Evolutionary conservation across 2,329 filamentous ascomycete genomes (phyloP), one percentile per base, ranked within the genome.

Genomic region (Rhinocladiella similis): DNA sequence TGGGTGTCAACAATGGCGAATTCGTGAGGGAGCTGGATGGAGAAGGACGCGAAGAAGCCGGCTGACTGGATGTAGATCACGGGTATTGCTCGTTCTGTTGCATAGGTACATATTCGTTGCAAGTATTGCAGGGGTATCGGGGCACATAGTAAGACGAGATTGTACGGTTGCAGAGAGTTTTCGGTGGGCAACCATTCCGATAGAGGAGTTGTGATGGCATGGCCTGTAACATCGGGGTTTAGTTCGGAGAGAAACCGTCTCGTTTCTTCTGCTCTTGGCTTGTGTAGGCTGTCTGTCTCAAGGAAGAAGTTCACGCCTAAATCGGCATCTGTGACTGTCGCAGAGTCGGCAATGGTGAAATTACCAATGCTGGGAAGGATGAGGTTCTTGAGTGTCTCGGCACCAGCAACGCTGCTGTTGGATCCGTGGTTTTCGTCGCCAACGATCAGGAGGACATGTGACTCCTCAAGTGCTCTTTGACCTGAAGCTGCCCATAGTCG

Each of bases 221-320:
- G 80, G 5, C 92, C 93, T 57, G 89, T 75, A 1, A 97, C 94
- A 68, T 97, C 94, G 2, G 92, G 91, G 68, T 99, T 99, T 59
- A 99, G 79, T 72, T 99, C 95, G 60, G 85, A 80, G 42, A 99
- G 79, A 53, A 93, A 79, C 60, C 87, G 85, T 56, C 87, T 86
- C 53, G 88, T 89, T 69, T 89, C 86, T 70, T 91, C 83, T 1
- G 93, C 90, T 64, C 94, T 85, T 22, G 85, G 85, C 67, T 86
- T 86, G 51, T 91, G 92, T 36, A 96, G 71, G 62, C 85, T 88
- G 47, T 80, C 77, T 65, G 94, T 85, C 59, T 96, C 90, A 0
- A 99, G 79, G 68, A 99, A 99, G 80, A 99, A 99, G 75, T 99
- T 99, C 61, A 97, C 88, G 3, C 95, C 94, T 39, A 99, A 78